Percentiles rank a stretch among this genome's conserved stretches.
Evolutionary conservation across 768 basidiomycete genomes (phyloP).

Genomic region (Suillus luteus): DNA sequence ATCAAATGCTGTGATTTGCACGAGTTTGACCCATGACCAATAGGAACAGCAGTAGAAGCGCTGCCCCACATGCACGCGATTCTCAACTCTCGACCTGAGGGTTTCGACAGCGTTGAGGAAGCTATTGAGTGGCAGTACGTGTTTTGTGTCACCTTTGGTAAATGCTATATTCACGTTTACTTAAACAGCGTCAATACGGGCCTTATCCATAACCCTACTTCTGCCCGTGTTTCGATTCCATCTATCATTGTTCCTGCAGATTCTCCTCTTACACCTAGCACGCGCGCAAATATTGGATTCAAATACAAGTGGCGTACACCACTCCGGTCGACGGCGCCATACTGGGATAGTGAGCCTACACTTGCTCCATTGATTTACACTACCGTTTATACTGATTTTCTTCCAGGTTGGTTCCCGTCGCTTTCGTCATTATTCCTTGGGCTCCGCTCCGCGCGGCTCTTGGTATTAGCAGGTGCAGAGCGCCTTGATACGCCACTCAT

Average conservation of each 20-base stretch:
- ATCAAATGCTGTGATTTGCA: slow-evolving; percentile 1
- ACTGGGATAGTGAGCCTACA: slow-evolving; percentile 73
- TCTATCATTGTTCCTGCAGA: slow-evolving; percentile 60
- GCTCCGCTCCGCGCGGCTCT: slow-evolving; percentile 77
- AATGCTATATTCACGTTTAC: not conserved
- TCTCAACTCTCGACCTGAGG: slow-evolving; percentile 81
- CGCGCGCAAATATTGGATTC: slow-evolving; percentile 25
- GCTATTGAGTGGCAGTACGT: slow-evolving; percentile 97
- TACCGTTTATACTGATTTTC: not conserved
- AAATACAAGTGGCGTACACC: slow-evolving; percentile 81
- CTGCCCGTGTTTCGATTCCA: slow-evolving; percentile 90
- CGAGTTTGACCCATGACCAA: not conserved
- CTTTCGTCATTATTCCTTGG: slow-evolving; percentile 80
- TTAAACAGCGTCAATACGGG: slow-evolving; percentile 68
- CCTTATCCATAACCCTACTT: slow-evolving; percentile 77
- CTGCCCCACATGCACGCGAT: slow-evolving; percentile 91
- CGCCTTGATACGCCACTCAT: slow-evolving; percentile 90
- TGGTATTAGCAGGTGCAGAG: slow-evolving; percentile 92
- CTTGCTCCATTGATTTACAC: not conserved
- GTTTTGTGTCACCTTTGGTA: not conserved
- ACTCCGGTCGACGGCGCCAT: slow-evolving; percentile 79
- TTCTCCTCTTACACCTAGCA: slow-evolving; percentile 34
- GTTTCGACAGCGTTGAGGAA: slow-evolving; percentile 80
- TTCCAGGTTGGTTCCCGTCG: slow-evolving; percentile 85
- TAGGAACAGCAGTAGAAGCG: slow-evolving; percentile 91